Evolutionary conservation across 2,329 filamentous ascomycete genomes (phyloP).

Genomic region (Beauveria scarabaeidicola): DNA sequence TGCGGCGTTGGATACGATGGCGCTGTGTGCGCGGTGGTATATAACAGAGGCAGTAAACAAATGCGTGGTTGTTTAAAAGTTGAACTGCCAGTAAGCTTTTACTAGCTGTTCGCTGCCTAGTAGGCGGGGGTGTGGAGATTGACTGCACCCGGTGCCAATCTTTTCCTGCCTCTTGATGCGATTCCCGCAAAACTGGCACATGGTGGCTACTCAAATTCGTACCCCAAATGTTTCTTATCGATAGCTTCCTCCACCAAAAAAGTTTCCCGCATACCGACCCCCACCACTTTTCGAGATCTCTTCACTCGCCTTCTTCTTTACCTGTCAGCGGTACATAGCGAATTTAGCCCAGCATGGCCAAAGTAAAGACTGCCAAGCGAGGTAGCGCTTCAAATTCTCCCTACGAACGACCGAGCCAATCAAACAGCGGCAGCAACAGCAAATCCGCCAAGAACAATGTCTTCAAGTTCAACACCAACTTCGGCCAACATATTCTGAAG

Average conservation of each 20-base stretch:
- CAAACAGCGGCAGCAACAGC: constrained; percentile 12
- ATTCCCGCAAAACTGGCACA: not conserved
- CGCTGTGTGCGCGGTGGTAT: not conserved
- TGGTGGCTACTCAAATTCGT: not conserved
- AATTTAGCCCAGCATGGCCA: constrained; percentile 36
- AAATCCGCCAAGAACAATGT: constrained; percentile 59
- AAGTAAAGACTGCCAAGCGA: constrained; percentile 44
- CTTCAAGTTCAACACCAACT: constrained; percentile 93
- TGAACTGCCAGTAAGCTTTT: not conserved
- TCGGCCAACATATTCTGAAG: constrained; percentile 85
- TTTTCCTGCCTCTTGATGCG: too few species aligned
- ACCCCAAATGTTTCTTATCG: constrained; percentile 15
- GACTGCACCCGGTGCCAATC: not conserved
- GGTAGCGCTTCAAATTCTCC: constrained; percentile 34
- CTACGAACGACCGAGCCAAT: constrained; percentile 31
- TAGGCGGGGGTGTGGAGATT: not conserved
- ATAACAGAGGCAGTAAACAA: not conserved
- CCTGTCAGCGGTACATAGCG: not conserved
- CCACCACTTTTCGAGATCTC: constrained; percentile 5
- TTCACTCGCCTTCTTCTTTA: not conserved
- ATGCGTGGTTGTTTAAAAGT: not conserved
- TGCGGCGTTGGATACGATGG: not conserved
- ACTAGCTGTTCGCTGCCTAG: not conserved
- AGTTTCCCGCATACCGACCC: constrained; percentile 15
- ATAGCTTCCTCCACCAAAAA: constrained; percentile 18